These are phyloP conservation scores for Aspergillus aculeatinus DNA, from an alignment of 2,329 filamentous ascomycete species.

Conservation along the genomic window DNA sequence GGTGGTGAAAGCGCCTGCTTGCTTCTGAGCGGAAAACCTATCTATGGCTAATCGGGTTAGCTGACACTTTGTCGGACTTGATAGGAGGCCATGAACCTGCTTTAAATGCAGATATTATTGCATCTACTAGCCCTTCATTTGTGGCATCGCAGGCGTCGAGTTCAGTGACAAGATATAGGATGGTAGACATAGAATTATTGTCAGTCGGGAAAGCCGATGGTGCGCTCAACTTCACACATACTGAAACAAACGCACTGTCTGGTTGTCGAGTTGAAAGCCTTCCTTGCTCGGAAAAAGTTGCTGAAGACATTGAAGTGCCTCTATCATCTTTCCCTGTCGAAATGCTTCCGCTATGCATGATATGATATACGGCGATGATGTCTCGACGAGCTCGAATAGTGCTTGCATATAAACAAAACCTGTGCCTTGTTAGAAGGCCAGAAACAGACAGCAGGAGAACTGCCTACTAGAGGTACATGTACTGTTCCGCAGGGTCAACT, in stretches of 20 bases:
- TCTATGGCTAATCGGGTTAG: conserved; percentile 40
- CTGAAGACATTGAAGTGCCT: conserved; percentile 60
- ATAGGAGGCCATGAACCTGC: conserved; percentile 40
- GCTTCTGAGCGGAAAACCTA: conserved; percentile 42
- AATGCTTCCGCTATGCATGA: conserved; percentile 79
- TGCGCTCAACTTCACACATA: conserved; percentile 39
- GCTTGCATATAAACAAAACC: conserved; percentile 58
- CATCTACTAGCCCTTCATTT: conserved; percentile 33
- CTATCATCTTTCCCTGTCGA: conserved; percentile 59
- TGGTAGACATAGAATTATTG: conserved; percentile 40
- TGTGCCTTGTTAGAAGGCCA: conserved; percentile 46
- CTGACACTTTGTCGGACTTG: conserved; percentile 38
- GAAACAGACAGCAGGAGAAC: too few species aligned
- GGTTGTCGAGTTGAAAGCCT: conserved; percentile 45
- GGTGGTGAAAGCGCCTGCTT: conserved; percentile 56
- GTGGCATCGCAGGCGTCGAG: conserved; percentile 33
- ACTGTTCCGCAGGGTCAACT: conserved; percentile 61
- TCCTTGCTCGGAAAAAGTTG: conserved; percentile 59
- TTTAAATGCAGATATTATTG: conserved; percentile 59
- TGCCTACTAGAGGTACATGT: conserved; percentile 56
- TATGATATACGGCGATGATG: conserved; percentile 67
- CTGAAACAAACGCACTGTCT: conserved; percentile 65
- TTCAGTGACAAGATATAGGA: conserved; percentile 47
- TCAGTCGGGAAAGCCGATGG: conserved; percentile 1
- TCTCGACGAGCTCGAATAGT: conserved; percentile 55